Base-by-base conservation (phyloP, 2,329 filamentous ascomycete species). In the Ophiostoma australiae region DNA sequence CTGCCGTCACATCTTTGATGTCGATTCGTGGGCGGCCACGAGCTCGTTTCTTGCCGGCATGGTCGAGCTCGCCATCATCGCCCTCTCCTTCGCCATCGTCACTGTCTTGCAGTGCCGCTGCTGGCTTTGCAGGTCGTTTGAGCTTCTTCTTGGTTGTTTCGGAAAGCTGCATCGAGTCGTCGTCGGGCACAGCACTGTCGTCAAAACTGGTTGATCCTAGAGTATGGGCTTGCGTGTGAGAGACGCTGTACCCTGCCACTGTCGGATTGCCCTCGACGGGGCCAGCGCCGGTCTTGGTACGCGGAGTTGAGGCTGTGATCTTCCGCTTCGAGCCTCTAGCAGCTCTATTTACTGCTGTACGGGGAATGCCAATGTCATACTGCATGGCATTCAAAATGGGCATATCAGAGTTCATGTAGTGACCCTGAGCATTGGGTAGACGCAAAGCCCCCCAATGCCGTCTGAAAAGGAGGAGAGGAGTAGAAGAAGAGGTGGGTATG, bases 1-100 rank as follows among this genome's bases (percentile, higher is more conserved):
- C 88, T 73, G 91, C 88, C 33, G 90, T 93, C 79, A 92, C 88
- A 79, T 94, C 91, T 73, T 88, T 88, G n/a, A 88, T 87, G 75
- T 94, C 89, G 20, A 95, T 83, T 69, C 91, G 84, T 6, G 92
- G 92, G 70, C 92, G 85, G 8, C 92, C 92, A 77, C 92, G 84
- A 23, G 87, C 82, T 75, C 90, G 87, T 78, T 87, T 89, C 75
- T 82, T 84, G 67, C 82, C 81, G 4, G 27, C 68, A 1, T 82
- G 81, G 1, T 31, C 70, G 20, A 74, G 74, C 17, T 74, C 75
- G n/a, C 71, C 68, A 8, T 70, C 70, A 17, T 69, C 69, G 3
- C 61, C 70, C 5, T 23, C 52, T 3, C 69, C 70, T 20, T 69
- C 71, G 11, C 31, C 52, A 1, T 70, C 70, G 23, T 37, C 35